These are phyloP conservation scores for Lactifluus volemus DNA, from an alignment of 768 basidiomycete species.

Conservation along the genomic window DNA sequence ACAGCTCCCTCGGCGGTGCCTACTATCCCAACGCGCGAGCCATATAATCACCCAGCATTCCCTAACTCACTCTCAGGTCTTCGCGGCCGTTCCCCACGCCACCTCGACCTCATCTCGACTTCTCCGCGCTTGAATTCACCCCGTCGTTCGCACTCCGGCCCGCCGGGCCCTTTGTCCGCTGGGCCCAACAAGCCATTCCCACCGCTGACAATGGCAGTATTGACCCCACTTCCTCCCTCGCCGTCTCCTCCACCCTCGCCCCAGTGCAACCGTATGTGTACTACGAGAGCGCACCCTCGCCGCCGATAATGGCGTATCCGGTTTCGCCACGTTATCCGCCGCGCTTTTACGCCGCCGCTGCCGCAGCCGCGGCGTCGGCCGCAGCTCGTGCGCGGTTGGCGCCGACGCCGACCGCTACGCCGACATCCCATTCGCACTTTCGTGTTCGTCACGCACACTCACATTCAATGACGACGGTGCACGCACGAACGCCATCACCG, in stretches of 20 bases:
- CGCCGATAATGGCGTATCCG: constrained; percentile 8
- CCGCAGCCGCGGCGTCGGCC: constrained; percentile 6
- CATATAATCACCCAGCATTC: not conserved
- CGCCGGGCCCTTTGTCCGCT: constrained; percentile 17
- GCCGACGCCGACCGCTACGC: constrained; percentile 16
- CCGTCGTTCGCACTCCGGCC: constrained; percentile 30
- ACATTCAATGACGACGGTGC: constrained; percentile 41
- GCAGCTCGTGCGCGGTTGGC: constrained; percentile 9
- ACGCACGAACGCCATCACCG: constrained; percentile 35
- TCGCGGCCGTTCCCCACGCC: constrained; percentile 5
- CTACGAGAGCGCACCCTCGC: constrained; percentile 18
- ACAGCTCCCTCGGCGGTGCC: not conserved
- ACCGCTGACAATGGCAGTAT: constrained; percentile 10
- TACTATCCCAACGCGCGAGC: not conserved
- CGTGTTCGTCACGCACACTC: constrained; percentile 38
- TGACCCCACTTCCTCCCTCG: constrained; percentile 18
- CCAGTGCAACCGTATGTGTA: constrained; percentile 15
- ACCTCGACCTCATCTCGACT: constrained; percentile 19
- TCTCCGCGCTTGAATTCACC: constrained; percentile 26
- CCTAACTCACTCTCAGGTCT: not conserved
- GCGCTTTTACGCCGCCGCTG: constrained; percentile 9
- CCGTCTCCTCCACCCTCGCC: constrained; percentile 2
- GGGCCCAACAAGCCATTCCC: constrained; percentile 9
- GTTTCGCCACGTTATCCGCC: constrained; percentile 13
- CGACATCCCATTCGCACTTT: constrained; percentile 13